phyloP scores from a whole-genome alignment of 192 early-diverging fungal species.

The Coemansia sp. region DNA sequence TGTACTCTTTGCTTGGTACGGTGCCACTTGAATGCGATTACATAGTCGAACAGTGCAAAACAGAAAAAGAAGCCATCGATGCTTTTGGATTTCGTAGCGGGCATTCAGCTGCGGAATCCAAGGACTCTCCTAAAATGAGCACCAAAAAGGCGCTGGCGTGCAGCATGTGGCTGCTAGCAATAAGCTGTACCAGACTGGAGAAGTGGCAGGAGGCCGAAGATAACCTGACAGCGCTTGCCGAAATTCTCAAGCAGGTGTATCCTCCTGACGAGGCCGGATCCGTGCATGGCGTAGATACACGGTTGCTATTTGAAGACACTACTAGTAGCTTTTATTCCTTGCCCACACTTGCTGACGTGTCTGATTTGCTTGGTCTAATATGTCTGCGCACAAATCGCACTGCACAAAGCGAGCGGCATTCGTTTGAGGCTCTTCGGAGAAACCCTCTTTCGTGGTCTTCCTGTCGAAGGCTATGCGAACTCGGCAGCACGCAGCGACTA shows the following conservation, averaged over 20 bases:
- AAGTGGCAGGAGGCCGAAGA: constrained; percentile 58
- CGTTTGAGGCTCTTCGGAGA: constrained; percentile 32
- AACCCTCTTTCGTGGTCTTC: constrained; percentile 53
- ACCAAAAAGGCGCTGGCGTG: constrained; percentile 45
- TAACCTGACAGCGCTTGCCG: constrained; percentile 26
- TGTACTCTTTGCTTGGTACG: constrained; percentile 29
- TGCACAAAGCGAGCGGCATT: constrained; percentile 38
- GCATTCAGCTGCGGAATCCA: neutral
- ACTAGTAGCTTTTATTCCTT: constrained; percentile 15
- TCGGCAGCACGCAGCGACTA: constrained; percentile 22
- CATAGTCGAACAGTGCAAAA: constrained; percentile 22
- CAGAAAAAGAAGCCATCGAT: neutral
- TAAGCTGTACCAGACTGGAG: constrained; percentile 47
- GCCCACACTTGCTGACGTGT: constrained; percentile 39
- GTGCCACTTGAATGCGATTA: constrained; percentile 33
- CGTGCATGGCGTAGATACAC: constrained; percentile 18
- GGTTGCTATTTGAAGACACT: neutral
- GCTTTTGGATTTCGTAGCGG: neutral
- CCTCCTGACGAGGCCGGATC: constrained; percentile 26
- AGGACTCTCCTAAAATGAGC: constrained; percentile 20
- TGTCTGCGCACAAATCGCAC: constrained; percentile 46
- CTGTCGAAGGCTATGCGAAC: constrained; percentile 47
- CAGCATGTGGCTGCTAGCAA: constrained; percentile 44
- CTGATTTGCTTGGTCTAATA: constrained; percentile 44
- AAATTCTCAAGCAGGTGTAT: constrained; percentile 16